phyloP scores from a whole-genome alignment of 2,329 filamentous ascomycete species.

The Beauveria pseudobassiana region DNA sequence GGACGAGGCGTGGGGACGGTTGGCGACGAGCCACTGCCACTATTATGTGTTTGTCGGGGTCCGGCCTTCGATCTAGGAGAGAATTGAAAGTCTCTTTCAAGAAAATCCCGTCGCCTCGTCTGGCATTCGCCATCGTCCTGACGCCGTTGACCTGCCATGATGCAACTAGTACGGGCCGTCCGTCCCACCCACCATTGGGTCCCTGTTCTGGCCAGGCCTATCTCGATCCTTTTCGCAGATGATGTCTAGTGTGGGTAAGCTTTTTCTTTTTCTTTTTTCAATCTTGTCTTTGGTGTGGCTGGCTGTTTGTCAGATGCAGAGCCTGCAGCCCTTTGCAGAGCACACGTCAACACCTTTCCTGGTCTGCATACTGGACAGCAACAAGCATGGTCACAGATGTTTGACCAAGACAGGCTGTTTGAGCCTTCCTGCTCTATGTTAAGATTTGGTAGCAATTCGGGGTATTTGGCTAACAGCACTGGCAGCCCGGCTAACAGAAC shows the following conservation, averaged over 20 bases:
- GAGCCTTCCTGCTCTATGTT: background rate
- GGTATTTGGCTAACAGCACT: background rate
- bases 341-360: background rate
- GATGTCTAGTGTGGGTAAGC: background rate
- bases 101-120: background rate
- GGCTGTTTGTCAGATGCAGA: background rate
- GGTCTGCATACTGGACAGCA: background rate
- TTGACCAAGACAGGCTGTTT: background rate
- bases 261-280: background rate
- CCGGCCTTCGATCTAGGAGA: background rate
- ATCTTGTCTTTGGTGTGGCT: background rate
- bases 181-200: constrained; percentile 8
- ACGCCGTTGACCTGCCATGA: background rate
- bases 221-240: constrained; percentile 7
- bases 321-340: background rate
- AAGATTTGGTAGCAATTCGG: background rate
- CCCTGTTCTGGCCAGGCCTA: background rate
- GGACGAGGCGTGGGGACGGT: background rate
- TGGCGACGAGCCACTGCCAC: background rate
- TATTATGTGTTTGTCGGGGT: background rate
- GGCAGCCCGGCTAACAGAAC: background rate
- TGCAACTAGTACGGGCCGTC: background rate
- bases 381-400: background rate
- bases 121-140: background rate
- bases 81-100: background rate